Conservation (phyloP, 2,329 filamentous ascomycete genomes). For the Coniochaeta sp. region DNA sequence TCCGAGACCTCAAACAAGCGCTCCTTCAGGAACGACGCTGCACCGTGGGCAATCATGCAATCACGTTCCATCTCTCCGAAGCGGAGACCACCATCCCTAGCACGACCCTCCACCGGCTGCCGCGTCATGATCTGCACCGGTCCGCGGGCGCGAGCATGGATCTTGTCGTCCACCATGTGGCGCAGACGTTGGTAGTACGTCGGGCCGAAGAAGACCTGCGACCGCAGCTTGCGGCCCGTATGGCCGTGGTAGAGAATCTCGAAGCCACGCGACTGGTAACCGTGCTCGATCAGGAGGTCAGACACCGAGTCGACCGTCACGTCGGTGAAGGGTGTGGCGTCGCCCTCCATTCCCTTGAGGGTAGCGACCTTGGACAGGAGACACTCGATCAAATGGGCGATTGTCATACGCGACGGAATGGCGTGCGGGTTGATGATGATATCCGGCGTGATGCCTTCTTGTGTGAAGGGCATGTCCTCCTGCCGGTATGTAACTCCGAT, state of each 20-base stretch:
- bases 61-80: constrained; percentile 99
- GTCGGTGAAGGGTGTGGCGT: constrained; percentile 95
- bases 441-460: constrained; percentile 86
- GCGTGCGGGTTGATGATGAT: constrained; percentile 99
- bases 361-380: constrained; percentile 93
- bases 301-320: constrained; percentile 95
- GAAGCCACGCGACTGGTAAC: constrained; percentile 94
- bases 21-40: constrained; percentile 94
- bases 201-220: constrained; percentile 93
- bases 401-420: constrained; percentile 99
- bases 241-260: constrained; percentile 99
- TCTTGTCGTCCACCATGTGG: constrained; percentile 99
- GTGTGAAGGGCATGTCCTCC: constrained; percentile 97
- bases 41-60: constrained; percentile 99
- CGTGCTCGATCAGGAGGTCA: constrained; percentile 74
- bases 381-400: constrained; percentile 99
- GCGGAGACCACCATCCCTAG: constrained; percentile 91
- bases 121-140: constrained; percentile 95
- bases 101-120: constrained; percentile 97
- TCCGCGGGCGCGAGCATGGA: constrained; percentile 94
- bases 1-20: constrained; percentile 95
- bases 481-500: constrained; percentile 97
- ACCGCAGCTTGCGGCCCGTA: constrained; percentile 85
- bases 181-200: constrained; percentile 98
- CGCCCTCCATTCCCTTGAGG: constrained; percentile 88